A percentile compares a stretch with the other conserved stretches of the same genome.
Evolutionary conservation across 2,329 filamentous ascomycete species (phyloP).

Genomic region (Xylaria sp.): DNA sequence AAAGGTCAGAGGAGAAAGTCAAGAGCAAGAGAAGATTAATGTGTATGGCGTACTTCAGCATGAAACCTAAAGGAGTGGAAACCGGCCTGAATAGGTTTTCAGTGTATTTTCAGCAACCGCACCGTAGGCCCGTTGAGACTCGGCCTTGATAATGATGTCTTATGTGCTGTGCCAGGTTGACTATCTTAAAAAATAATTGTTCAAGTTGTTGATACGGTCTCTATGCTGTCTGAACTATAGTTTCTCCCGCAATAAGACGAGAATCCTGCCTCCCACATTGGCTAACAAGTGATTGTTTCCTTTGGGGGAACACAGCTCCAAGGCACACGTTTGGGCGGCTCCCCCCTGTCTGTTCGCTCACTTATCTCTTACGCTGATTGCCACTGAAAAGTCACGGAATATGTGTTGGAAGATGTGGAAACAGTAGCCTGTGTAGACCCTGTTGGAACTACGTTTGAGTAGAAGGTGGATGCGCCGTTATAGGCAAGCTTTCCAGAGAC

Average conservation of each 20-base stretch:
- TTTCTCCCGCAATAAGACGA: background rate
- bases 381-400: conserved; percentile 42
- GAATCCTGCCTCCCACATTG: background rate
- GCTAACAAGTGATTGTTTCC: background rate
- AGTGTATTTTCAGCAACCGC: background rate
- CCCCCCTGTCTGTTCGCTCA: background rate
- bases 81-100: too few relatives aligned
- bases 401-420: conserved; percentile 36
- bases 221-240: background rate
- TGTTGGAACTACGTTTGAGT: conserved; percentile 38
- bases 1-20: too few relatives aligned
- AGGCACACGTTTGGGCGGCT: background rate
- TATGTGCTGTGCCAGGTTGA: background rate
- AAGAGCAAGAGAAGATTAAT: too few relatives aligned
- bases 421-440: conserved; percentile 42
- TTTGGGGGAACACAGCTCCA: too few relatives aligned
- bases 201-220: background rate
- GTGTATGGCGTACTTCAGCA: too few relatives aligned
- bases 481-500: conserved; percentile 38
- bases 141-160: background rate
- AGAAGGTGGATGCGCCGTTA: conserved; percentile 37
- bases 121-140: background rate
- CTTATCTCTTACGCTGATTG: background rate
- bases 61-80: too few relatives aligned
- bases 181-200: background rate